Percentiles rank a stretch among this genome's conserved stretches.
Evolutionary conservation across 73 alveolate species (phyloP).

Genomic region (Paramecium primaurelia): DNA sequence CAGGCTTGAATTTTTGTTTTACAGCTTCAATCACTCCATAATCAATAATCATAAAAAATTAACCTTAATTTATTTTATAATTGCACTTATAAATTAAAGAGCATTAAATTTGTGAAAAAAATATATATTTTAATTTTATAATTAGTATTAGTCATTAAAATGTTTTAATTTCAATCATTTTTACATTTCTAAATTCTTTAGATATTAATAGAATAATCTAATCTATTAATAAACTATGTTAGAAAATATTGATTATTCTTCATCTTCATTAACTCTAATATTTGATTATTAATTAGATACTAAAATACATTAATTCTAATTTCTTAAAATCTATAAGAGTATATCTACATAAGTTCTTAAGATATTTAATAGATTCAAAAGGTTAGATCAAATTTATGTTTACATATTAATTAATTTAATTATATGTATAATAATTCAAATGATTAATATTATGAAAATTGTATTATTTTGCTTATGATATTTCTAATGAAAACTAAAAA

Average conservation of each 20-base stretch:
- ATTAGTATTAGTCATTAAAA: too few relatives aligned
- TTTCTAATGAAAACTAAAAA: background rate
- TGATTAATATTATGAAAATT: background rate
- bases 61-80: background rate
- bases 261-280: too few relatives aligned
- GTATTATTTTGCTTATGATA: background rate
- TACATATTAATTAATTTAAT: background rate
- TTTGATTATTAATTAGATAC: too few relatives aligned
- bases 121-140: background rate
- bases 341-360: background rate
- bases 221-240: too few relatives aligned
- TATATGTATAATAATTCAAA: background rate
- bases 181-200: too few relatives aligned
- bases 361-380: background rate
- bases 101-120: background rate
- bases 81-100: background rate
- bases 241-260: too few relatives aligned
- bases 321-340: too few relatives aligned
- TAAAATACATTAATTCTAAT: too few relatives aligned
- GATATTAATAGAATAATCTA: too few relatives aligned
- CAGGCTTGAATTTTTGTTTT: background rate
- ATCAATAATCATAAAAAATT: constrained; percentile 6
- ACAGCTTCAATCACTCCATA: constrained; percentile 20
- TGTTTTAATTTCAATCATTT: too few relatives aligned
- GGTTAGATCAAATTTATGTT: background rate